A percentile compares a stretch with the other conserved stretches of the same genome.
Conservation (phyloP, 2,329 filamentous ascomycete genomes). For the Xylariaceae sp. region DNA sequence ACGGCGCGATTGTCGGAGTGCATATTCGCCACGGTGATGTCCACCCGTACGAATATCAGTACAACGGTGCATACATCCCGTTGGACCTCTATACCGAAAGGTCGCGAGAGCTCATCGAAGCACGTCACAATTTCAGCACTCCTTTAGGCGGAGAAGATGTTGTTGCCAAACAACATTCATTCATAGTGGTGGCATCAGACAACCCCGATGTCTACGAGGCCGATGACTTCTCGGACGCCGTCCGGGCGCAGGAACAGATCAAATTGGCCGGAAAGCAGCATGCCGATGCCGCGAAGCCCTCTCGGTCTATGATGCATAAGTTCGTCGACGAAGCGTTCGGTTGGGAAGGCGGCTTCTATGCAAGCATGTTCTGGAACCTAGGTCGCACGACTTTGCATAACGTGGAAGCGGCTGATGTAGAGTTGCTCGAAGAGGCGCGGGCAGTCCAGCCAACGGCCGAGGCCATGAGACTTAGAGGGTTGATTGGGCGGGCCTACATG, state of each 20-base stretch:
- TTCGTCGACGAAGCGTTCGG: constrained; percentile 76
- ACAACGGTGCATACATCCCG: constrained; percentile 75
- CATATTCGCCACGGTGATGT: constrained; percentile 80
- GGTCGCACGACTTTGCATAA: constrained; percentile 49
- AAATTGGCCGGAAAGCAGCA: constrained; percentile 65
- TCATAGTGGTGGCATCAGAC: constrained; percentile 72
- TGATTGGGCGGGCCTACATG: constrained; percentile 77
- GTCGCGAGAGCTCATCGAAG: constrained; percentile 55
- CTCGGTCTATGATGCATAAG: constrained; percentile 54
- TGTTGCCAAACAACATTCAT: constrained; percentile 38
- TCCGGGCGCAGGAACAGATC: constrained; percentile 73
- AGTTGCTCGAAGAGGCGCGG: constrained; percentile 24
- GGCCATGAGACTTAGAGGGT: constrained; percentile 66
- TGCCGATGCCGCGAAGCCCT: constrained; percentile 38
- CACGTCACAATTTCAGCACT: constrained; percentile 43
- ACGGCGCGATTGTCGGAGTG: constrained; percentile 62
- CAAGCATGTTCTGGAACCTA: constrained; percentile 76
- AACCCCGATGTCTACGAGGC: constrained; percentile 72
- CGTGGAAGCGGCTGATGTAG: constrained; percentile 33
- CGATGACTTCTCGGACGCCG: constrained; percentile 56
- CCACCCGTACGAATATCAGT: constrained; percentile 75
- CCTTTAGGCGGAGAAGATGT: constrained; percentile 34
- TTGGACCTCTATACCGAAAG: constrained; percentile 63
- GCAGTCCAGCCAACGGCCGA: constrained; percentile 39
- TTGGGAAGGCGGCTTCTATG: constrained; percentile 87